Evolutionary conservation across 2,329 filamentous ascomycete genomes (phyloP).

Genomic region (Aspergillus novofumigatus): DNA sequence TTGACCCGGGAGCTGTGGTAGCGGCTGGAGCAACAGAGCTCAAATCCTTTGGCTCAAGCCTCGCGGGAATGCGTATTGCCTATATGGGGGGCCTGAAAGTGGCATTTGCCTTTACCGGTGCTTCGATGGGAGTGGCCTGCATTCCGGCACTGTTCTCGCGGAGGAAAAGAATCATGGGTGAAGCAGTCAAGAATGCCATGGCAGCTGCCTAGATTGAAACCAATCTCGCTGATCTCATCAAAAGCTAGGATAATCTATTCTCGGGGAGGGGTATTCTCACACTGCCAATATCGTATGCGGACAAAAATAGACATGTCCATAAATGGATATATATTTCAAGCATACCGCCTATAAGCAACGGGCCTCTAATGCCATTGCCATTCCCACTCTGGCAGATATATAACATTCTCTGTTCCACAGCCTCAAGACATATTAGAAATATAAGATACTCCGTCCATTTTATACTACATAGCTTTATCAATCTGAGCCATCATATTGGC

Average conservation of each 20-base stretch:
- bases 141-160: neutral
- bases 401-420: no score
- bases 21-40: slow-evolving; percentile 30
- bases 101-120: slow-evolving; percentile 4
- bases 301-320: no score
- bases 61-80: slow-evolving; percentile 24
- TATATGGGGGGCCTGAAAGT: slow-evolving; percentile 30
- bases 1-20: slow-evolving; percentile 23
- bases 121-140: neutral
- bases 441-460: no score
- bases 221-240: no score
- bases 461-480: neutral
- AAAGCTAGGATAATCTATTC: no score
- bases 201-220: neutral
- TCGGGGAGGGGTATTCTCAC: no score
- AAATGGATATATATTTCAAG: no score
- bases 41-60: slow-evolving; percentile 19
- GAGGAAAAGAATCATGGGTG: neutral
- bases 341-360: no score
- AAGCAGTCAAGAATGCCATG: neutral
- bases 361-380: no score
- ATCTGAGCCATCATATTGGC: neutral
- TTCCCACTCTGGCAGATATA: no score
- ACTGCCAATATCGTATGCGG: no score
- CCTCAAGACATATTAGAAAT: no score